phyloP scores from a whole-genome alignment of 73 alveolate genomes.

The Diophrys appendiculata region DNA sequence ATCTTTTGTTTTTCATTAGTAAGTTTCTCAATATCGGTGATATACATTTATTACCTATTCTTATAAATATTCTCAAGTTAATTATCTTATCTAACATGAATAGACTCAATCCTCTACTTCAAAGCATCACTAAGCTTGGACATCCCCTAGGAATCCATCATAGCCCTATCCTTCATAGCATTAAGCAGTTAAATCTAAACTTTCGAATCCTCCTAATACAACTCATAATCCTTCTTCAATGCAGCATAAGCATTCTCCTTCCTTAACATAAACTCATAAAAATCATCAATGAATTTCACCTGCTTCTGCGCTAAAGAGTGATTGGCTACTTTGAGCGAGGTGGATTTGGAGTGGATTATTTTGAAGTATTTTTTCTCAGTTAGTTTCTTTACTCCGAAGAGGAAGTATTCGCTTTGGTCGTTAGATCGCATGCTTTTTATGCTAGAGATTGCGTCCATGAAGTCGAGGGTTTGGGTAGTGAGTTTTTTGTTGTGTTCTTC shows the following conservation, averaged over 20 bases:
- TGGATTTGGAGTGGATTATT: slow-evolving; percentile 30
- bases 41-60: slow-evolving; percentile 4
- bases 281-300: slow-evolving; percentile 57
- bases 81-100: slow-evolving; percentile 25
- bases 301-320: slow-evolving; percentile 36
- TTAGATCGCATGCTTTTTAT: slow-evolving; percentile 7
- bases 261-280: slow-evolving; percentile 31
- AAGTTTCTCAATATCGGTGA: slow-evolving; percentile 26
- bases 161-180: neutral
- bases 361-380: slow-evolving; percentile 33
- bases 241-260: neutral
- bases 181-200: neutral
- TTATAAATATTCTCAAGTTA: slow-evolving; percentile 23
- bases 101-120: slow-evolving; percentile 29
- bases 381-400: slow-evolving; percentile 12
- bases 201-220: neutral
- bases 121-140: slow-evolving; percentile 34
- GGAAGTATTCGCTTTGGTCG: slow-evolving; percentile 2
- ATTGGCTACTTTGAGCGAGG: slow-evolving; percentile 14
- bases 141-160: slow-evolving; percentile 16
- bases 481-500: neutral
- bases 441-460: neutral
- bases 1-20: slow-evolving; percentile 16
- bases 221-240: neutral
- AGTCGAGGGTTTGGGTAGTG: neutral